Evolutionary conservation across 2,329 filamentous ascomycete species (phyloP), one percentile per base, ranked within the genome.

Genomic region (Dryadomyces quercus-mongolicae): DNA sequence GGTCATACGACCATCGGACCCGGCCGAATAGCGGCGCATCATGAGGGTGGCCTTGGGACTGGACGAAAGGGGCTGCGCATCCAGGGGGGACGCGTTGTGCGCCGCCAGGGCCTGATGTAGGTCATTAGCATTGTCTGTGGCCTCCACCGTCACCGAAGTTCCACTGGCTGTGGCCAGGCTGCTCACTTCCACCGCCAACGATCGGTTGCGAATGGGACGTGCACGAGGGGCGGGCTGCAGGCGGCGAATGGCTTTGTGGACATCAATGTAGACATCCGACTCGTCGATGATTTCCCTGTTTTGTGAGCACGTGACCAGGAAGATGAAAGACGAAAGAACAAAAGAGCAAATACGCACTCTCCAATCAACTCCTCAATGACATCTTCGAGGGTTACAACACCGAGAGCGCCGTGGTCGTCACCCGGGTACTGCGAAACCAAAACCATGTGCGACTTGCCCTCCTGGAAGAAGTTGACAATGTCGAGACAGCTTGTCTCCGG

Each of bases 381-480:
- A 68, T 98, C 93, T 67, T 98, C 93, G 2, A 98, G 73, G 0
- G 93, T 98, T 16, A 98, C 89, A 3, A 98, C 93, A 54, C 93
- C 93, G 13, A 95, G 74, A 6, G 91, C 90, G 48, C 93, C 93
- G 63, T 87, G 84, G 63, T 95, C 85, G 60, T 94, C 88, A n/a
- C 92, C 91, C 1, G 93, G 93, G 36, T 70, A 77, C 63, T 95
- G 88, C 0, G 92, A 96, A 9, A 97, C 93, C 31, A 98, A 75
- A 0, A 97, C 92, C 91, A 98, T 95, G 68, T 98, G 93, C 1
- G 91, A 95, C 68, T 98, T 98, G 63, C 93, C 93, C 73, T 98
- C 93, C 69, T 98, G 93, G 74, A 98, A 98, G 70, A 96, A 98
- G 72, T 98, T 98, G 71, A 98, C 89, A 63, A 98, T 97, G 67